Evolutionary conservation across 73 alveolate species (phyloP), one percentile per base, ranked within the genome.

Genomic region (Symbiodinium natans): DNA sequence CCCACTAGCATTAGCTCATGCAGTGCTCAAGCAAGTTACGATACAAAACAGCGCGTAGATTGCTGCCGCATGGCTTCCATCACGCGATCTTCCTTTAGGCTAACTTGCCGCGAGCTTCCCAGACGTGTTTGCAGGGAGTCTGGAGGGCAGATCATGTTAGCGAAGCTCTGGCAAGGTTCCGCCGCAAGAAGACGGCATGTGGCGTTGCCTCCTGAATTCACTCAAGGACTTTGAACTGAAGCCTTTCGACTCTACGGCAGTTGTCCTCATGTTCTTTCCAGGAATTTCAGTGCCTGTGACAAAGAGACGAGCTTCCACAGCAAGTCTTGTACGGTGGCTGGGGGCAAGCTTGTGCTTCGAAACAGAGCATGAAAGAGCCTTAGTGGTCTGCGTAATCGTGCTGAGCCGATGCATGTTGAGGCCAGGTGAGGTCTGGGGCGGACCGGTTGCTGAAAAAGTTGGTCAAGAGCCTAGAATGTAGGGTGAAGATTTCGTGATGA

Each of bases 371-470:
- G 71, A 29, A 15, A 15, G 71, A 52, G 23, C 71, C 0, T 1
- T 52, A 8, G 23, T 8, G 31, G n/a, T 23, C 71, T 52, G 29
- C 1, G 68, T 52, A 17, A 27, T n/a, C n/a, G n/a, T n/a, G n/a
- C n/a, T n/a, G n/a, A n/a, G n/a, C n/a, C n/a, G n/a, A 46, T 46
- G 59, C 59, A 46, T 46, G 59, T 13, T 25, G 75, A 63, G 80
- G 80, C 80, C 80, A 36, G 80, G 80, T 36, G 80, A 63, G 36
- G 80, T 63, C 2, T 63, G 80, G 80, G 80, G 80, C 27, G 80
- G 80, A 29, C 40, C 80, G 17, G 27, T 63, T 7, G 29, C 80
- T n/a, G 80, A 63, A n/a, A 63, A 63, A 63, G 80, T 63, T n/a
- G 80, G 80, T 29, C 80, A 36, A 1, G 11, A 23, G 36, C 80